Base-by-base conservation (phyloP, 2,329 filamentous ascomycete genomes). In the Ascocoryne sarcoides region DNA sequence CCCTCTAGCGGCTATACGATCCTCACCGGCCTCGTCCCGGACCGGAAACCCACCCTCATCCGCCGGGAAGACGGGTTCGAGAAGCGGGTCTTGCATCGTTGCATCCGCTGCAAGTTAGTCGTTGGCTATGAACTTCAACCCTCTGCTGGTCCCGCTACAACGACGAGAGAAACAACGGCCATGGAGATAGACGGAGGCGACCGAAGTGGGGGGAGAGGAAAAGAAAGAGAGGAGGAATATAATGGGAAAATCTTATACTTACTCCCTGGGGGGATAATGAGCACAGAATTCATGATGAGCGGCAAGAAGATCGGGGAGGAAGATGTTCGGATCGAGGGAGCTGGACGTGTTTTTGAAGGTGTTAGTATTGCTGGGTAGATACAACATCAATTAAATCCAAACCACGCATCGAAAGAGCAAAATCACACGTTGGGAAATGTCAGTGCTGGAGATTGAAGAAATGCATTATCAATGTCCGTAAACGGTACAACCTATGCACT, bases 61-160 rank as follows among this genome's bases (percentile, higher is more conserved):
- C 63, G 70, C 1, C 65, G 71, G 9, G 68, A 71, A 46, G 74
- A 81, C 43, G 81, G 80, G 4, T 83, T 83, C 46, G 81, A 84
- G 63, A 83, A 81, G 64, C 62, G 81, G 14, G 65, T 71, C 42
- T 50, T 76, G 4, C 64, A 74, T 47, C 65, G 71, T 16, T 85
- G 81, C 60, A 69, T 65, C 10, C 62, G 79, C 41, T 84, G 81
- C 62, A 65, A 67, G 21, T 56, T 81, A 19, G 66, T 73, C 1
- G 65, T 82, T 32, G 80, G 75, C 19, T 85, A 84, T 62, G 67
- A 73, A 53, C 59, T 84, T 31, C 7, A 7, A 7, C 12, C 23
- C 7, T 26, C 23, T 7, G 7, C 23, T 26, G 73, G 76, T 51
- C 61, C 61, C 55, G 61, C 64, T 38, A 49, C 43, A 4, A 37